These are phyloP conservation scores for Durusdinium trenchii DNA, from an alignment of 73 alveolate species.

Conservation along the genomic window DNA sequence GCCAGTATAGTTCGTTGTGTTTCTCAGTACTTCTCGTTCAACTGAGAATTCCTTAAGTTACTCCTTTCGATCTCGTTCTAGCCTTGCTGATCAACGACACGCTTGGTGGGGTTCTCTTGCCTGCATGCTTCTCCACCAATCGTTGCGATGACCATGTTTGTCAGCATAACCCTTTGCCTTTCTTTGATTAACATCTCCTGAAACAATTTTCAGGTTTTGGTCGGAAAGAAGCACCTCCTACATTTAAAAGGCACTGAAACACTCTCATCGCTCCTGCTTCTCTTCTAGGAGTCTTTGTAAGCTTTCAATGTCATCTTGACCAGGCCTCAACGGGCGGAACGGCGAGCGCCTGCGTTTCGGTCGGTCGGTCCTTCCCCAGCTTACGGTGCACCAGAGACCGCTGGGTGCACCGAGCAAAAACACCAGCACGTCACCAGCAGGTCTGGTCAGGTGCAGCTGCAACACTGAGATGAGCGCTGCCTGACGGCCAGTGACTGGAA, in stretches of 20 bases:
- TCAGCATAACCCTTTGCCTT: background rate
- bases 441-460: constrained; percentile 55
- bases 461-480: constrained; percentile 81
- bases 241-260: background rate
- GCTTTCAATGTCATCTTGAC: constrained; percentile 99
- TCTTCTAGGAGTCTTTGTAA: constrained; percentile 96
- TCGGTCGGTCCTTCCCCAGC: background rate
- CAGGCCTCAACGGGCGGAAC: constrained; percentile 63
- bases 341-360: background rate
- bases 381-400: background rate
- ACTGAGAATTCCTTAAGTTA: no score
- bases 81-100: constrained; percentile 13
- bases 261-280: constrained; percentile 96
- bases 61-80: no score
- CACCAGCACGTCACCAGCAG: constrained; percentile 16
- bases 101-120: constrained; percentile 50
- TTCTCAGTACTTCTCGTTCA: no score
- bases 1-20: no score
- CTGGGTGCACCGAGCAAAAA: background rate
- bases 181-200: constrained; percentile 44
- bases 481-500: no score
- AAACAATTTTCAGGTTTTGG: background rate
- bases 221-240: background rate
- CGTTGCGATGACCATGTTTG: background rate
- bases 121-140: background rate